These are phyloP conservation scores for Plasmodium sp. DNA, from an alignment of 169 alveolate species.

Conservation along the genomic window DNA sequence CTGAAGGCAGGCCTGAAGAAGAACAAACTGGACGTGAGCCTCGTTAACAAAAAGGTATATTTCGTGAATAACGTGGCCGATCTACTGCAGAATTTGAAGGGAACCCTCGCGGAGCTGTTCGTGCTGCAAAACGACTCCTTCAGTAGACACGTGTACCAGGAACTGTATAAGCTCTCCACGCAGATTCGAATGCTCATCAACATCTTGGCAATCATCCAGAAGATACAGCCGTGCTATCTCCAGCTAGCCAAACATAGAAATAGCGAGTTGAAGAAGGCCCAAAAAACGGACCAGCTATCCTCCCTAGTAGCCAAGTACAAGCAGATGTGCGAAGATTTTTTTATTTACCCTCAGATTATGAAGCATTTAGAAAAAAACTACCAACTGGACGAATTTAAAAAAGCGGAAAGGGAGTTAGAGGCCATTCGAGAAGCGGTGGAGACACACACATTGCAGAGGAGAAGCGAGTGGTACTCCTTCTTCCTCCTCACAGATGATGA, in stretches of 20 bases:
- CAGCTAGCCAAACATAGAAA: constrained; percentile 26
- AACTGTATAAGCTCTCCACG: background rate
- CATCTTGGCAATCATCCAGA: background rate
- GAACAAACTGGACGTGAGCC: constrained; percentile 21
- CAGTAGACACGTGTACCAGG: constrained; percentile 19
- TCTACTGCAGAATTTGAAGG: background rate
- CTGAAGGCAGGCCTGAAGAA: background rate
- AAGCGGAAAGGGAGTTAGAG: background rate
- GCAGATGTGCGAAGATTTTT: constrained; percentile 46
- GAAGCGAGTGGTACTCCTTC: constrained; percentile 20
- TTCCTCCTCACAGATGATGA: constrained; percentile 16
- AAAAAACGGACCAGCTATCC: background rate
- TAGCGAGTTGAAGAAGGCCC: constrained; percentile 26
- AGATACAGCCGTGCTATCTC: constrained; percentile 10
- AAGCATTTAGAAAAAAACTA: constrained; percentile 34
- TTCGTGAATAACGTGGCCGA: constrained; percentile 1
- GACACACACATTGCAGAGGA: background rate
- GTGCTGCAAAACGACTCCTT: constrained; percentile 1
- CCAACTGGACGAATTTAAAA: background rate
- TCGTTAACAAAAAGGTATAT: constrained; percentile 37
- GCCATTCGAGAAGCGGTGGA: background rate
- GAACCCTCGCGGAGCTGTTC: background rate
- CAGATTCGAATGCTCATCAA: constrained; percentile 1
- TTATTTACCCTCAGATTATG: constrained; percentile 39
- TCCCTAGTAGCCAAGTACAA: constrained; percentile 9